Evolutionary conservation across 805 yeast genomes (phyloP), one percentile per base, ranked within the genome.

Genomic region (Scheffersomyces ergatensis): DNA sequence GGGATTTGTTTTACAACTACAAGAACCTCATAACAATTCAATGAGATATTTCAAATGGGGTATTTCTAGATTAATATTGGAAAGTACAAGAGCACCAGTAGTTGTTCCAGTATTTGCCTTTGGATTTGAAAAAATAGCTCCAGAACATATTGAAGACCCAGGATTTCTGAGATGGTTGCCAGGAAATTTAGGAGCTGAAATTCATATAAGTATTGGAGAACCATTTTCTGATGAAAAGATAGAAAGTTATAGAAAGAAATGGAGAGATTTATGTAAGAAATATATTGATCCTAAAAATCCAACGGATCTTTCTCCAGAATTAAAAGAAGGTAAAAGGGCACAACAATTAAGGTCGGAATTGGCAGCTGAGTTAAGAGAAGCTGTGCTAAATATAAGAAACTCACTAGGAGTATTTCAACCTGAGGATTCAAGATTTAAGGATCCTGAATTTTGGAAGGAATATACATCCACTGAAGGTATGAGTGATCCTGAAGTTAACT

Each of bases 11-110:
- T 76, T 92, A 39, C 99, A 93, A 60, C 60, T 87, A 36, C 75
- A 82, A 45, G 82, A 83, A 26, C 97, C 97, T 0, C 81, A 79
- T 57, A 72, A 76, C 37, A 85, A 88, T 49, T 89, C 97, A 3
- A 87, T 93, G 93, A 72, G 97, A 47, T 92, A 87, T 62, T 92
- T 93, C 72, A 84, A 87, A 57, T 92, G 98, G 98, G 99, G 99
- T 0, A 82, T 89, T 1, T 78, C 96, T 2, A 73, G 99, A 49
- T 58, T 90, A 50, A 73, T 93, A 4, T 63, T 93, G 40, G 99
- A 92, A 60, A 72, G 95, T 8, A 82, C 92, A 0, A 76, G 77
- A 44, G 80, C 92, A 0, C 98, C 99, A 0, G 79, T 90, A 1
- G 78, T 92, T 13, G 80, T 93, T 13, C 98, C 98, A 1, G 84